Base-by-base conservation (phyloP, 176 grass and related monocot genomes). In the Rhynchospora breviuscula region DNA sequence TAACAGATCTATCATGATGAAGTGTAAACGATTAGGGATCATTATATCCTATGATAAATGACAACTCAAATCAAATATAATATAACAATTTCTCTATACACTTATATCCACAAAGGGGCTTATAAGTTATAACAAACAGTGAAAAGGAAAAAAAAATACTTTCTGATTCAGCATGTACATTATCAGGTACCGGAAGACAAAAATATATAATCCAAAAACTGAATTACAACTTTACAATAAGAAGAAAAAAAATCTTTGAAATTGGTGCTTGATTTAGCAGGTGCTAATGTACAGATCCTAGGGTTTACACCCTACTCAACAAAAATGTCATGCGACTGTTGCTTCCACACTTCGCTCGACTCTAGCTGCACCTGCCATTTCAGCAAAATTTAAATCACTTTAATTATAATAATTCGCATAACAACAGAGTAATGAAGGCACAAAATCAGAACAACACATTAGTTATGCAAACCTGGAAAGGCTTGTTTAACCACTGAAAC, bases 401-500 rank as follows among this genome's bases (percentile, higher is more conserved):
- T 25, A 51, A 52, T 44, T 29, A 15, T 40, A 9, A 53, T 83
- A 48, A 25, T 68, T 52, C 48, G 14, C 49, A 69, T 72, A 21
- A 47, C 9, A 63, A 45, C 10, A 8, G 51, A 12, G 10, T 29
- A 7, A 22, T 67, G 12, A 53, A 12, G 47, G 48, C 48, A 33
- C 14, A 1, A 11, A 72, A 10, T 81, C 15, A 84, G 48, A 6
- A 10, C 67, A 63, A 19, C 10, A 31, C 17, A 67, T 21, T 57
- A 57, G 12, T 49, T 58, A 67, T 85, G 0, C 48, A 67, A 89
- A 97, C 92, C 92, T 93, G 89, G 15, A 87, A 93, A 61, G 95
- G 92, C 85, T 98, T 98, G 62, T 87, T 71, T 62, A 88, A 88
- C 93, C 96, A 98, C 45, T 89, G 91, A 74, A 95, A 85, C 35